Evolutionary conservation across 345 rosid genomes (phyloP), one percentile per base, ranked within the genome.

Genomic region (Carallia pectinifolia): DNA sequence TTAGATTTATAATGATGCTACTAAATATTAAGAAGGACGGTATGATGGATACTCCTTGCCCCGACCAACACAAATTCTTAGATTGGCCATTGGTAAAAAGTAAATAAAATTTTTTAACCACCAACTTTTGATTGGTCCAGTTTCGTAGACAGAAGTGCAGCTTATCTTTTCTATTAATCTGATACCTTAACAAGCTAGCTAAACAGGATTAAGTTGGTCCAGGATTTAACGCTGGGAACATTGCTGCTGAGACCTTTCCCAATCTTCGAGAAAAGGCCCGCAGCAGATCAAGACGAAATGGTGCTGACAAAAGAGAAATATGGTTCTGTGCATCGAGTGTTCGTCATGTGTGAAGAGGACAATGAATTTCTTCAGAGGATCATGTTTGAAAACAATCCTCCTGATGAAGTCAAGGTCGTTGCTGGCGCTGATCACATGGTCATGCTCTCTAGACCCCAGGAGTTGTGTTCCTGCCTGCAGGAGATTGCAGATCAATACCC

Each of bases 361-460:
- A 30, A 15, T n/a, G 58, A 61, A 17, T 59, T 68, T 33, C 10
- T 61, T 3, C 82, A 78, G 69, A 48, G 67, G 47, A 67, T 69
- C 65, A 70, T 73, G 52, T 33, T 76, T 17, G 53, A 53, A 30
- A 66, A 70, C 48, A 63, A 17, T 58, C 81, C 81, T 3, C 52
- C 58, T 6, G 56, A 64, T 3, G 76, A 71, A 3, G 77, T 75
- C 6, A 76, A 56, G 7, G 53, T 50, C 29, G 33, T 77, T 6
- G 6, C 52, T 15, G 62, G 76, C 40, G 62, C 81, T 34, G 72
- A 79, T 65, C 82, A 70, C 39, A 71, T 64, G 85, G 58, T 58
- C 44, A 79, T 73, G 81, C 71, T 79, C 19, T 76, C 81, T 8
- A 82, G 76, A 62, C 79, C 82, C 2, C 47, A 6, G 2, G 56